Conservation (phyloP, 2,329 filamentous ascomycete species). For the Fusarium sp. region DNA sequence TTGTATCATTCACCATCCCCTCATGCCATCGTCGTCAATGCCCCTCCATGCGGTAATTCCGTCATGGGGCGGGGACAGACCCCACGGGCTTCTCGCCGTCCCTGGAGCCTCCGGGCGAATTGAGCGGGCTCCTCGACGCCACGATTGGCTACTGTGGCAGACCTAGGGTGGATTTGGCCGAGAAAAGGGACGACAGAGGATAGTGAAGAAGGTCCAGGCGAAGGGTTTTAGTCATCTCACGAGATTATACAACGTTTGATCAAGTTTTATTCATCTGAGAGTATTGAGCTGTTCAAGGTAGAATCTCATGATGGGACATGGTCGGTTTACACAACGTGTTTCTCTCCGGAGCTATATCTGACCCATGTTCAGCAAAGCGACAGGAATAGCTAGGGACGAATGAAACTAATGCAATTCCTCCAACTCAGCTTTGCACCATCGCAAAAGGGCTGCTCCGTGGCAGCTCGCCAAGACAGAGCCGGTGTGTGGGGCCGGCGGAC, state of each 20-base stretch:
- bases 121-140: constrained; percentile 9
- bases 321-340: background rate
- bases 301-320: background rate
- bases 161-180: constrained; percentile 39
- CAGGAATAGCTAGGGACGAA: background rate
- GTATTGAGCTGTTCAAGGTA: background rate
- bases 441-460: background rate
- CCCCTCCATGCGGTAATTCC: constrained; percentile 32
- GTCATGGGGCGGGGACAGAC: constrained; percentile 40
- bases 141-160: constrained; percentile 22
- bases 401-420: background rate
- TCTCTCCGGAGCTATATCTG: constrained; percentile 3
- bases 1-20: constrained; percentile 9
- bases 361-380: background rate
- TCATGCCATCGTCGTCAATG: constrained; percentile 5
- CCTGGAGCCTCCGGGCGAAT: constrained; percentile 17
- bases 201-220: constrained; percentile 36
- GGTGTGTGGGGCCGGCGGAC: background rate
- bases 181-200: constrained; percentile 20
- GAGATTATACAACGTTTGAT: background rate
- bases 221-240: constrained; percentile 31
- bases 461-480: background rate
- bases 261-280: background rate
- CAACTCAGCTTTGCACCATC: background rate
- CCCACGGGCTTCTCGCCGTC: constrained; percentile 38